These are phyloP conservation scores for Volvox carteri DNA, from an alignment of 163 green algal genomes.

Conservation along the genomic window DNA sequence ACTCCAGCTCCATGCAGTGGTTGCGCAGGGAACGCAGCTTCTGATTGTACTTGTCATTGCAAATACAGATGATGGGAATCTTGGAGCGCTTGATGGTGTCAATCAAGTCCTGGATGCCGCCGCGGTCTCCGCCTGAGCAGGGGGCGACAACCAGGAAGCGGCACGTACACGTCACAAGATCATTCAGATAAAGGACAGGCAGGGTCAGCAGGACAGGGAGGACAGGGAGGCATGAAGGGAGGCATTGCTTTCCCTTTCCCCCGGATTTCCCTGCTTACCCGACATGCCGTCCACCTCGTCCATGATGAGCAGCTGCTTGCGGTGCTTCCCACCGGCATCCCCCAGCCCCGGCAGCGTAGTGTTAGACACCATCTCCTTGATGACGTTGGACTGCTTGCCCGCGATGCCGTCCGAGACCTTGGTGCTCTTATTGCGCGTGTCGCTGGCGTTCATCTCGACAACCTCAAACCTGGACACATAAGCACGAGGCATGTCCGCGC, in stretches of 20 bases:
- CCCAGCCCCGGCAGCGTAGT: constrained; percentile 35
- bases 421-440: constrained; percentile 94
- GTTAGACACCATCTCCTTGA: constrained; percentile 96
- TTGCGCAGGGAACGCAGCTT: constrained; percentile 92
- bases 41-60: constrained; percentile 98
- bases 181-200: no score
- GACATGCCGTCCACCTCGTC: constrained; percentile 99
- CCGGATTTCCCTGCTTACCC: no score
- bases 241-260: no score
- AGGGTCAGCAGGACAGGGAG: no score
- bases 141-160: no score
- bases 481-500: no score
- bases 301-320: constrained; percentile 93
- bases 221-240: no score
- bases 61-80: constrained; percentile 98
- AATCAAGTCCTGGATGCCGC: constrained; percentile 95
- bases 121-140: constrained; percentile 87
- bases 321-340: neutral
- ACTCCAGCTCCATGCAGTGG: constrained; percentile 90
- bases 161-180: no score
- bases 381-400: constrained; percentile 90
- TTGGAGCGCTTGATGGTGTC: constrained; percentile 87
- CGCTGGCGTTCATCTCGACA: constrained; percentile 97
- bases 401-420: constrained; percentile 75
- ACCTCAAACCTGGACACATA: constrained; percentile 73